Base-by-base conservation (phyloP, 257 asterid species). In the Plantago elongata region DNA sequence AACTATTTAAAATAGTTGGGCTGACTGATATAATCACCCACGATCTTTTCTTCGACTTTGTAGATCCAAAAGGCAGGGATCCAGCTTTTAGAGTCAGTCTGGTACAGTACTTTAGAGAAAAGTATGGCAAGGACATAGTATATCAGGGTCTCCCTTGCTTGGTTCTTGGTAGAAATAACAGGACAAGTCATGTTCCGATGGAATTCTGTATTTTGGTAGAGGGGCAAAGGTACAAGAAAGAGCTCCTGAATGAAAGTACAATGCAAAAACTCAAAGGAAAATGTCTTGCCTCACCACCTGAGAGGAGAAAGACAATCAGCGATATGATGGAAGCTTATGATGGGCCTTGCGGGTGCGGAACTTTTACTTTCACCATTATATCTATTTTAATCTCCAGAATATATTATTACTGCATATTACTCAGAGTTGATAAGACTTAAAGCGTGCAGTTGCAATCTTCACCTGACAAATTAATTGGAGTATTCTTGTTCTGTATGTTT, bases 331-430 rank as follows among this genome's bases (percentile, higher is more conserved):
- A 56, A 52, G 87, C 81, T 51, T 14, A 56, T 54, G 94, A 88
- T 78, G 96, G 94, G 59, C 94, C 96, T 61, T 72, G 73, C 52
- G 94, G 96, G 96, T 85, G 81, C 15, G 78, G 76, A 29, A 52
- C 13, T 43, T 60, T 62, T 58, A 16, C 57, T 47, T 38, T 16
- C 30, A 17, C 71, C 37, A 2, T 12, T 9, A 42, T 46, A 1
- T 54, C 47, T 15, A 38, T 30, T 42, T 52, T n/a, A 57, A 59
- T 52, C 27, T 52, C 27, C 46, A 5, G 17, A 30, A 29, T 42
- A 13, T 54, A 30, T 7, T 63, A 13, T 50, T 17, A 27, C 9
- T 9, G 40, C 5, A 10, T 59, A 13, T 29, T 38, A 45, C 54
- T 57, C 59, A 61, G 30, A 38, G 9, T 60, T 48, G 15, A 44